Conservation (phyloP, 2,329 filamentous ascomycete genomes). For the Cladosporium sp. region DNA sequence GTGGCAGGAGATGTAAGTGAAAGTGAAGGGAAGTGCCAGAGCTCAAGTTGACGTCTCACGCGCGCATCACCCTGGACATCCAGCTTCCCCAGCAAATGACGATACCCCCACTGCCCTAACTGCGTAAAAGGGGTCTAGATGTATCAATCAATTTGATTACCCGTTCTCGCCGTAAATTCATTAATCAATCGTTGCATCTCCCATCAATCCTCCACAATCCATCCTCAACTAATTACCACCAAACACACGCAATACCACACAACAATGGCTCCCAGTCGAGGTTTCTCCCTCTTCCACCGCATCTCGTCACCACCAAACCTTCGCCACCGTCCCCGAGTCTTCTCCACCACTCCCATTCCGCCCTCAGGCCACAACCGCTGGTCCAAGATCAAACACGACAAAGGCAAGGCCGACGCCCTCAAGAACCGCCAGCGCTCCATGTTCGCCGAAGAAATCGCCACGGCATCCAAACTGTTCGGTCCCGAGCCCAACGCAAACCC, state of each 20-base stretch:
- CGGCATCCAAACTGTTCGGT: constrained; percentile 75
- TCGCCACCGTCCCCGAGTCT: constrained; percentile 14
- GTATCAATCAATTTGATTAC: too few relatives aligned
- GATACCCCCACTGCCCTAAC: too few relatives aligned
- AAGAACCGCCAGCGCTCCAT: constrained; percentile 68
- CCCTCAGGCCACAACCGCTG: constrained; percentile 81
- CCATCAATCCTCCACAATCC: too few relatives aligned
- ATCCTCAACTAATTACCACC: too few relatives aligned
- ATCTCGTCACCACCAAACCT: not conserved
- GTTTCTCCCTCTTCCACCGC: constrained; percentile 10
- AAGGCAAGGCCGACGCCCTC: constrained; percentile 76
- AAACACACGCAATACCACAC: not conserved
- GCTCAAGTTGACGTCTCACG: too few relatives aligned
- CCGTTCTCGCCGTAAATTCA: too few relatives aligned
- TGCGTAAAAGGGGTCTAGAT: too few relatives aligned
- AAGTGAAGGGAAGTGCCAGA: too few relatives aligned
- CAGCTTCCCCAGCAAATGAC: too few relatives aligned
- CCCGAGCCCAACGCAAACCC: constrained; percentile 70
- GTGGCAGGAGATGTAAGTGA: too few relatives aligned
- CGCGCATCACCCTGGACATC: too few relatives aligned
- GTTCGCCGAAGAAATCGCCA: constrained; percentile 68
- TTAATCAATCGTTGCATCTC: too few relatives aligned
- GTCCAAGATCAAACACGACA: constrained; percentile 95
- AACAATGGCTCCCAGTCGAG: constrained; percentile 32
- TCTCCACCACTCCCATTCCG: constrained; percentile 17